phyloP scores from a whole-genome alignment of 2,329 filamentous ascomycete species.

The Aspergillus novoparasiticus region DNA sequence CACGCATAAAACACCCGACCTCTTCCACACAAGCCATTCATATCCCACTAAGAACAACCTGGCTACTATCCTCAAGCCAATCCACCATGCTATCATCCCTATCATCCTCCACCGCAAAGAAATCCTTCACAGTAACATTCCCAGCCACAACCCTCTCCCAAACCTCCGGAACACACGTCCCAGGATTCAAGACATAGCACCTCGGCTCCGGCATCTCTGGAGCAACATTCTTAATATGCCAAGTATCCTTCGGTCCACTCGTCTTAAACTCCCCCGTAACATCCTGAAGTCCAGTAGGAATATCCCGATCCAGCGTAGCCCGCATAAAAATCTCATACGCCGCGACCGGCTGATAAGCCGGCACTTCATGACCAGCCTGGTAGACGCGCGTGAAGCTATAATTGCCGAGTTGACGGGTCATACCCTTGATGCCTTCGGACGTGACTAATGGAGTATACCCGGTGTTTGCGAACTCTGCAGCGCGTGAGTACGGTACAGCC shows the following conservation, averaged over 20 bases:
- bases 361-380: conserved; percentile 53
- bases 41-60: not conserved
- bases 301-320: conserved; percentile 52
- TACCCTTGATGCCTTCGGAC: conserved; percentile 47
- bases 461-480: conserved; percentile 49
- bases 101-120: conserved; percentile 43
- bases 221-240: conserved; percentile 49
- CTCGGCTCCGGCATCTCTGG: conserved; percentile 42
- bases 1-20: not conserved
- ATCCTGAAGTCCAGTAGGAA: conserved; percentile 55
- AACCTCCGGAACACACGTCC: conserved; percentile 47
- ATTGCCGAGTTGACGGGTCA: conserved; percentile 51
- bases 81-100: not conserved
- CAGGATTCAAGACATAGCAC: conserved; percentile 49
- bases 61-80: not conserved
- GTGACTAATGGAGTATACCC: conserved; percentile 51
- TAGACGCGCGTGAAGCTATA: conserved; percentile 54
- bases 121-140: conserved; percentile 50
- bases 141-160: conserved; percentile 48
- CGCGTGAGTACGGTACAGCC: conserved; percentile 49
- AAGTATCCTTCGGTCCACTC: conserved; percentile 42
- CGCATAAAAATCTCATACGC: conserved; percentile 58
- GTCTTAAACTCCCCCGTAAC: conserved; percentile 38
- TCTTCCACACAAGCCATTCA: not conserved
- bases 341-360: conserved; percentile 58